Evolutionary conservation across 2,329 filamentous ascomycete species (phyloP).

Genomic region (Colletotrichum chrysophilum): DNA sequence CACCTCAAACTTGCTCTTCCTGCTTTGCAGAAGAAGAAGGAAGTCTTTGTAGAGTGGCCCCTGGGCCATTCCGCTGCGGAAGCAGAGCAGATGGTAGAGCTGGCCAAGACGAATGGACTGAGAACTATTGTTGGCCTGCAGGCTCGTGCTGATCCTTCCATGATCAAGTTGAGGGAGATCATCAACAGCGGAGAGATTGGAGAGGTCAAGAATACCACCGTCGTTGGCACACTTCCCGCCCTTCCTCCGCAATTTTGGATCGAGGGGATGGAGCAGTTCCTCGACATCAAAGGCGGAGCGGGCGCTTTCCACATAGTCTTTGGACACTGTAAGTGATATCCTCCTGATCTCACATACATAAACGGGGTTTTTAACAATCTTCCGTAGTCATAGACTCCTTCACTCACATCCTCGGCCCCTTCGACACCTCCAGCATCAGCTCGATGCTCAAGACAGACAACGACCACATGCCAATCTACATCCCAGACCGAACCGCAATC

Average conservation of each 20-base stretch:
- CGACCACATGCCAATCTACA: constrained; percentile 25
- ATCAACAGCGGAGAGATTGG: constrained; percentile 46
- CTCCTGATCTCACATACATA: neutral
- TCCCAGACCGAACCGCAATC: constrained; percentile 23
- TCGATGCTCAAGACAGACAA: constrained; percentile 31
- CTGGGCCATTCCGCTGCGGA: constrained; percentile 46
- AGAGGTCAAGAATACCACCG: neutral
- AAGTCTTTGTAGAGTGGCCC: constrained; percentile 64
- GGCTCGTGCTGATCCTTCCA: constrained; percentile 41
- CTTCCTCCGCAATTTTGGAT: constrained; percentile 22
- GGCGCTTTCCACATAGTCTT: constrained; percentile 30
- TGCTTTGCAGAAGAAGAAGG: constrained; percentile 56
- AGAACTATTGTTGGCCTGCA: constrained; percentile 54
- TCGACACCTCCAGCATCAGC: constrained; percentile 29
- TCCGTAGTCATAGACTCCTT: constrained; percentile 37
- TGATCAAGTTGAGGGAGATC: constrained; percentile 46
- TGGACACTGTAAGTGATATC: constrained; percentile 30
- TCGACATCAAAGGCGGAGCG: constrained; percentile 26
- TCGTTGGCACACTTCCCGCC: neutral
- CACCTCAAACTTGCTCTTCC: constrained; percentile 52
- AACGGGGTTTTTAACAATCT: neutral
- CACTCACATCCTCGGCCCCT: constrained; percentile 35
- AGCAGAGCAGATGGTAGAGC: constrained; percentile 43
- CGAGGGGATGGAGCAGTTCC: constrained; percentile 24
- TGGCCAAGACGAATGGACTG: constrained; percentile 44